Base-by-base conservation (phyloP, 192 early-diverging fungal species). In the Oehlia diaphana region DNA sequence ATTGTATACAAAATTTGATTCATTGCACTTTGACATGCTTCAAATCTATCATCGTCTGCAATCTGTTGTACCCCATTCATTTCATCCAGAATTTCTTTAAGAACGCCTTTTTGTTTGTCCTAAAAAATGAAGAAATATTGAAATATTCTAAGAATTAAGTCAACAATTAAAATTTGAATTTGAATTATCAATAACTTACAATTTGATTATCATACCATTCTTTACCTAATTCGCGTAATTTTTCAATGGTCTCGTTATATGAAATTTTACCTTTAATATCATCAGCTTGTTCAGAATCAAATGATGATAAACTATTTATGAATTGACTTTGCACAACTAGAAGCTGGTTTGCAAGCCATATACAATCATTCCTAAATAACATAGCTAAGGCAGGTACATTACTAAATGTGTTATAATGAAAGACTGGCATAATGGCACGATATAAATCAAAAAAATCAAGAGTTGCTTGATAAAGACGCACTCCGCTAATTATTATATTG, bases 341-440 rank as follows among this genome's bases (percentile, higher is more conserved):
- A 21, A 88, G 81, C 72, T 90, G 85, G 12, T 74, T 28, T 23
- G 87, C 83, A 74, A 93, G 80, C 84, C 91, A 94, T 67, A 87
- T 85, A 75, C 91, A 92, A 72, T 94, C 92, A 42, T 93, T 94
- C 62, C 86, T 83, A 72, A 94, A 92, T 44, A 94, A 74, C 64
- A 94, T 85, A 1, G 90, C 66, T 53, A 87, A 70, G 21, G 90
- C 87, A n/a, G 92, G 89, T 28, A 82, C 80, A n/a, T 84, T 75
- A 3, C 84, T 77, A 19, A 91, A 84, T n/a, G 86, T 79, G 35
- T 89, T 84, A 4, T 83, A 83, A 77, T 93, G 91, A 61, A 90
- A 84, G 10, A 87, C 85, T 7, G 92, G 93, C 84, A 88, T 88
- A 14, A 93, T 77, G 2, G 88, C 87, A 9, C 90, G 86, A 79